phyloP scores from a whole-genome alignment of 2,329 filamentous ascomycete species.

The Phaeomoniella chlamydospora region DNA sequence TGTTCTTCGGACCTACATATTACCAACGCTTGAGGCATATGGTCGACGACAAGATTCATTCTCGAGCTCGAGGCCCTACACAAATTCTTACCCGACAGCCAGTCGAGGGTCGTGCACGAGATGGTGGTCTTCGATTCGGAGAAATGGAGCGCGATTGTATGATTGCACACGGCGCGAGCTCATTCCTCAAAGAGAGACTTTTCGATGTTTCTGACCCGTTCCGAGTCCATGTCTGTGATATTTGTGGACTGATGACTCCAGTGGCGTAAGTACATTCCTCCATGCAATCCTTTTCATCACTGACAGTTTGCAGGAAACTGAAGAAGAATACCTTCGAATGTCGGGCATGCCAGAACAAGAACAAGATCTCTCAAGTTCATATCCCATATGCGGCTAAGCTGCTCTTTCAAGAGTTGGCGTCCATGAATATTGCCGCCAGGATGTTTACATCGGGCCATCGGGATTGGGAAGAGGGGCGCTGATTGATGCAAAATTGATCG shows the following conservation, averaged over 20 bases:
- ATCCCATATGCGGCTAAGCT: conserved; percentile 97
- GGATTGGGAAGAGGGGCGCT: not conserved
- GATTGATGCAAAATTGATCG: not conserved
- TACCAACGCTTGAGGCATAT: conserved; percentile 98
- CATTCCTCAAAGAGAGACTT: conserved; percentile 91
- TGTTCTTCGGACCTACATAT: conserved; percentile 96
- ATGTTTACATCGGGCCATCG: conserved; percentile 61
- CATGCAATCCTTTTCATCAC: conserved; percentile 6
- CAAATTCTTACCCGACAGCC: conserved; percentile 96
- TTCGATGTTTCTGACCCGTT: conserved; percentile 98
- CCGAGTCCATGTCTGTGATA: conserved; percentile 95
- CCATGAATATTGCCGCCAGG: conserved; percentile 95
- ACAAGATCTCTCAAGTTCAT: conserved; percentile 92
- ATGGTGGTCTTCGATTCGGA: conserved; percentile 97
- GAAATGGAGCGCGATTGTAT: conserved; percentile 99
- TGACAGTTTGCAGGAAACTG: conserved; percentile 51
- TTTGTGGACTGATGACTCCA: conserved; percentile 96
- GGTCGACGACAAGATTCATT: conserved; percentile 99
- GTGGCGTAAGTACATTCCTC: conserved; percentile 69
- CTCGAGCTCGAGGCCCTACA: conserved; percentile 87
- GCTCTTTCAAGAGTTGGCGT: conserved; percentile 92
- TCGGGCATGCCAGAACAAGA: conserved; percentile 97
- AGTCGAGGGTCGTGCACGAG: conserved; percentile 93
- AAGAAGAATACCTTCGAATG: conserved; percentile 95
- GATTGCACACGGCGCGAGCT: conserved; percentile 97